These are phyloP conservation scores for Kwoniella shivajii DNA, from an alignment of 1,284 basidiomycete species.

Conservation along the genomic window DNA sequence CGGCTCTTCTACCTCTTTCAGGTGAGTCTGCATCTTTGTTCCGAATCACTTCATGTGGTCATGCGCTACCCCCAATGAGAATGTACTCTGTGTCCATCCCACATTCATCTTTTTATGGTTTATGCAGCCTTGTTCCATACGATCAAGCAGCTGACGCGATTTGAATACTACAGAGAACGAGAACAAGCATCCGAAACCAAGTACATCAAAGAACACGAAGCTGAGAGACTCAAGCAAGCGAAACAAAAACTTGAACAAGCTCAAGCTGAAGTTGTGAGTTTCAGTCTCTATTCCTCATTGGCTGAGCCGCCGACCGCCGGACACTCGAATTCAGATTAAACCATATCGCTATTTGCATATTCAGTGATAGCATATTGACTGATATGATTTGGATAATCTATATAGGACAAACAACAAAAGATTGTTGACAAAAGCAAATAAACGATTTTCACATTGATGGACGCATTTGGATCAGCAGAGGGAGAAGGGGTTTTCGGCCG, in stretches of 20 bases:
- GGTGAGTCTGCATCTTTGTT: slow-evolving; percentile 28
- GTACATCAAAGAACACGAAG: slow-evolving; percentile 41
- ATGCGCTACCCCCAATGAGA: too few relatives aligned
- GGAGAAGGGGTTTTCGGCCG: too few relatives aligned
- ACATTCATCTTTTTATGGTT: too few relatives aligned
- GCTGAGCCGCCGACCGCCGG: background rate
- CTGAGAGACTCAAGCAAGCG: slow-evolving; percentile 22
- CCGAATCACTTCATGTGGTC: too few relatives aligned
- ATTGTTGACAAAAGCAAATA: slow-evolving; percentile 12
- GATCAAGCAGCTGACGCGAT: background rate
- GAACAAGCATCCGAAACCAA: slow-evolving; percentile 52
- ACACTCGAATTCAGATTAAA: too few relatives aligned
- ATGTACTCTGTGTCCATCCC: too few relatives aligned
- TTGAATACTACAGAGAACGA: slow-evolving; percentile 39
- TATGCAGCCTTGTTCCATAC: background rate
- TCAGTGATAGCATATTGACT: background rate
- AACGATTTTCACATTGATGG: too few relatives aligned
- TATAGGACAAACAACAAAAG: slow-evolving; percentile 25
- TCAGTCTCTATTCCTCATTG: background rate
- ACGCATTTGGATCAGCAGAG: too few relatives aligned
- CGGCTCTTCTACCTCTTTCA: slow-evolving; percentile 45
- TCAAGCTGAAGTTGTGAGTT: slow-evolving; percentile 45
- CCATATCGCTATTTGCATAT: too few relatives aligned
- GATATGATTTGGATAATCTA: background rate
- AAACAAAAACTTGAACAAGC: slow-evolving; percentile 34